phyloP scores from a whole-genome alignment of 495 filamentous ascomycete genomes.

The Penicillium waksmanii region DNA sequence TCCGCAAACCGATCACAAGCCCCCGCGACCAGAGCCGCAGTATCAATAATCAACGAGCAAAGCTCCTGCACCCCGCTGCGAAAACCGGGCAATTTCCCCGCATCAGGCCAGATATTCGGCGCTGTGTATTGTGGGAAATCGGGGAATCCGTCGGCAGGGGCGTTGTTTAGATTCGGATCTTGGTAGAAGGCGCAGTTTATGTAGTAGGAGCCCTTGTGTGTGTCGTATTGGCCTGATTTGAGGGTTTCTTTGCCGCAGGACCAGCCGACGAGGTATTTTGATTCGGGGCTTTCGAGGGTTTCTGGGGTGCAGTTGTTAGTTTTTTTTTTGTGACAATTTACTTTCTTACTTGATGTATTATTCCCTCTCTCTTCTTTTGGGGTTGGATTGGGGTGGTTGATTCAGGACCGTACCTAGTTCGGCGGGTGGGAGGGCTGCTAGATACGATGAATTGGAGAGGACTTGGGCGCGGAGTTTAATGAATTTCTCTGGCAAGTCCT shows the following conservation, averaged over 20 bases:
- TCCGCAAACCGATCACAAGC: slow-evolving; percentile 88
- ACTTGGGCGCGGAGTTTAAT: slow-evolving; percentile 66
- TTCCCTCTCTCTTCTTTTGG: not conserved
- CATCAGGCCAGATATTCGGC: slow-evolving; percentile 83
- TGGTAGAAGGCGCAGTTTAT: slow-evolving; percentile 95
- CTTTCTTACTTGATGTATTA: no score
- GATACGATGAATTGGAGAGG: slow-evolving; percentile 84
- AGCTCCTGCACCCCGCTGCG: slow-evolving; percentile 70
- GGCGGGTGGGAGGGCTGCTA: slow-evolving; percentile 76
- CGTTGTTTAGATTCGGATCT: slow-evolving; percentile 61
- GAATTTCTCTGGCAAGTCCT: slow-evolving; percentile 76
- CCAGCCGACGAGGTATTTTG: slow-evolving; percentile 68
- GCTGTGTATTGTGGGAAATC: slow-evolving; percentile 68
- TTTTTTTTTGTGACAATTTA: not conserved
- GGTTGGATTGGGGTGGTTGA: slow-evolving; percentile 1
- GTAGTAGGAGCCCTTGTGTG: slow-evolving; percentile 94
- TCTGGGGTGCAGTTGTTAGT: slow-evolving; percentile 34
- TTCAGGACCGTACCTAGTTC: slow-evolving; percentile 65
- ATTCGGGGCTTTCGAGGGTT: slow-evolving; percentile 45
- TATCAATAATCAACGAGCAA: slow-evolving; percentile 84
- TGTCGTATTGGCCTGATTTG: slow-evolving; percentile 85
- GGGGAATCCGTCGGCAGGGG: slow-evolving; percentile 59
- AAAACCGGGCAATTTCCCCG: slow-evolving; percentile 72
- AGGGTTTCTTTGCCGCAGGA: slow-evolving; percentile 95
- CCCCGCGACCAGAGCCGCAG: slow-evolving; percentile 79